Evolutionary conservation across 495 filamentous ascomycete species (phyloP).

Genomic region (Hapsidospora chrysogenum): DNA sequence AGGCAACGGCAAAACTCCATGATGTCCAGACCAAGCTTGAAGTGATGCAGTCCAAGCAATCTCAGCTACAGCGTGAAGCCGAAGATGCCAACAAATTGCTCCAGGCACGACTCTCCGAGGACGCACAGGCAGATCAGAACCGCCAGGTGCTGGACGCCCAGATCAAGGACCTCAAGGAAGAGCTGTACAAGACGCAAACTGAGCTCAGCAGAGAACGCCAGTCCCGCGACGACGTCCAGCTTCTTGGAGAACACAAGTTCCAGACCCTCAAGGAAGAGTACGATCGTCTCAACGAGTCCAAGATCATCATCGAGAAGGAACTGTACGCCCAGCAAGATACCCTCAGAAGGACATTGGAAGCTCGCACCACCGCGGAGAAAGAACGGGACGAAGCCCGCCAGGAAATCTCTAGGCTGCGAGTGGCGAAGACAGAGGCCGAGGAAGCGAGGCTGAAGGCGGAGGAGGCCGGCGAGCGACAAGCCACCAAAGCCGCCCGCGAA

Average conservation of each 20-base stretch:
- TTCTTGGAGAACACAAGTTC: constrained; percentile 81
- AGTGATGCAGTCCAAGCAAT: constrained; percentile 67
- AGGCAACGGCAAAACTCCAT: constrained; percentile 56
- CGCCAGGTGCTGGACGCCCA: constrained; percentile 77
- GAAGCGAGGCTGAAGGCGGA: constrained; percentile 73
- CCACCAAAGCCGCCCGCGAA: constrained; percentile 63
- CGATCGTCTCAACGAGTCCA: constrained; percentile 77
- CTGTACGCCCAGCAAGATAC: constrained; percentile 96
- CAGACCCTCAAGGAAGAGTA: constrained; percentile 69
- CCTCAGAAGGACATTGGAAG: constrained; percentile 73
- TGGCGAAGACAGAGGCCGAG: constrained; percentile 69
- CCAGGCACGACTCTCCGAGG: constrained; percentile 76
- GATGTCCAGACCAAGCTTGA: constrained; percentile 80
- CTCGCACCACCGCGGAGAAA: constrained; percentile 57
- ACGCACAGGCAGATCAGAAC: constrained; percentile 71
- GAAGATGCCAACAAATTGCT: constrained; percentile 75
- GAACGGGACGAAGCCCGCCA: constrained; percentile 78
- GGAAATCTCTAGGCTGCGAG: constrained; percentile 67
- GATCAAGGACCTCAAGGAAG: constrained; percentile 67
- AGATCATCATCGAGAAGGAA: constrained; percentile 96
- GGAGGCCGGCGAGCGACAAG: constrained; percentile 59
- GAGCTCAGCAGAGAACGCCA: constrained; percentile 86
- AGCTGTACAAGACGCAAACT: constrained; percentile 70
- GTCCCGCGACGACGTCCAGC: constrained; percentile 87
- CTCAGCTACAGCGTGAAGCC: constrained; percentile 72